phyloP scores from a whole-genome alignment of 768 basidiomycete species.

The Tricholoma sp. region DNA sequence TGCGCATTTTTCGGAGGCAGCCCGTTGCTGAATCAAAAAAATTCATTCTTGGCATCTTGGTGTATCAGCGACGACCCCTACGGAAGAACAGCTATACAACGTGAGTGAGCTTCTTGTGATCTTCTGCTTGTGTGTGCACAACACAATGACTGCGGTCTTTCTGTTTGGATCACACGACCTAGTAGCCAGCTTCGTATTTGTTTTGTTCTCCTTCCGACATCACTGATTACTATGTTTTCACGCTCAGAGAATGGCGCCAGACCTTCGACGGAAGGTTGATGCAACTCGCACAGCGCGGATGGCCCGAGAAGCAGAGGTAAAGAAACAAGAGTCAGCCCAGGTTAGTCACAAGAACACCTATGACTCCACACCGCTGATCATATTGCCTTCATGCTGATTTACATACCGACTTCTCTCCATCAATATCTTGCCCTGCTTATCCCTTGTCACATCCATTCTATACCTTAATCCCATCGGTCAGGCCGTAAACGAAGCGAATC shows the following conservation, averaged over 20 bases:
- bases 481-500: constrained; percentile 23
- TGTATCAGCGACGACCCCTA: constrained; percentile 42
- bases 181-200: not conserved
- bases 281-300: constrained; percentile 47
- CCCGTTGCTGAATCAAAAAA: not conserved
- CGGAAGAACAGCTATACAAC: constrained; percentile 49
- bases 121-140: constrained; percentile 6
- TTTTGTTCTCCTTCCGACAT: not conserved
- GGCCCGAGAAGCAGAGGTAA: constrained; percentile 49
- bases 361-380: not conserved
- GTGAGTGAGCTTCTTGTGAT: constrained; percentile 28
- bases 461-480: constrained; percentile 10
- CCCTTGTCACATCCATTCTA: constrained; percentile 3
- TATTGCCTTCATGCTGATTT: not conserved
- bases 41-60: constrained; percentile 3
- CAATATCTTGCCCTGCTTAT: not conserved
- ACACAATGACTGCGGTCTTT: too few species aligned
- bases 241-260: constrained; percentile 56
- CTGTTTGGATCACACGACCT: not conserved
- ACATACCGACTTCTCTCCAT: not conserved
- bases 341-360: constrained; percentile 28
- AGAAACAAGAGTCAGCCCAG: constrained; percentile 48
- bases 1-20: constrained; percentile 24
- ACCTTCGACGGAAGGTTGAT: constrained; percentile 60
- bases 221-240: constrained; percentile 5